Evolutionary conservation across 306 rosid species (phyloP).

Genomic region (Inga laurina): DNA sequence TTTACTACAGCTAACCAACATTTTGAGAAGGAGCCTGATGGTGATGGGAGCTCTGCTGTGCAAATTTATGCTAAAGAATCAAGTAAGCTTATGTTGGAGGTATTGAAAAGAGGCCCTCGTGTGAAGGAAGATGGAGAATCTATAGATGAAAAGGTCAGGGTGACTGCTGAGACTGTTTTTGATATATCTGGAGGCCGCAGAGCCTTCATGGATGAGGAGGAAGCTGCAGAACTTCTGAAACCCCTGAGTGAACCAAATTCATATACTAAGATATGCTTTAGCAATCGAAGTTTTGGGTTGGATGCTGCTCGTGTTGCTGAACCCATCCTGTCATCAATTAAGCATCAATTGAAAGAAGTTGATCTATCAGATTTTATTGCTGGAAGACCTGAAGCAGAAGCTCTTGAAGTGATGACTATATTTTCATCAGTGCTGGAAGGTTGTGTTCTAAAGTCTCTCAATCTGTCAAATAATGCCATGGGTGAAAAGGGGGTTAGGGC

Average conservation of each 20-base stretch:
- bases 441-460: constrained; percentile 57
- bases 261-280: constrained; percentile 69
- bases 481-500: constrained; percentile 87
- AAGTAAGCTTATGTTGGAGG: constrained; percentile 85
- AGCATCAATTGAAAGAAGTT: constrained; percentile 71
- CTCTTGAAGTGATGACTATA: constrained; percentile 76
- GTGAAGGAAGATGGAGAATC: constrained; percentile 55
- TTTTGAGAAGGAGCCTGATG: constrained; percentile 80
- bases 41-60: constrained; percentile 87
- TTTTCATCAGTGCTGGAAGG: constrained; percentile 84
- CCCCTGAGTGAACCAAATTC: constrained; percentile 56
- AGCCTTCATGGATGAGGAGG: constrained; percentile 66
- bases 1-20: constrained; percentile 67
- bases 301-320: constrained; percentile 79
- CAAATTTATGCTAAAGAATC: constrained; percentile 91
- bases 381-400: constrained; percentile 82
- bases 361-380: constrained; percentile 86
- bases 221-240: constrained; percentile 68
- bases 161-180: constrained; percentile 50
- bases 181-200: constrained; percentile 83
- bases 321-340: constrained; percentile 62
- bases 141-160: constrained; percentile 39
- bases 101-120: constrained; percentile 77
- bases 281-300: constrained; percentile 87
- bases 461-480: constrained; percentile 84